Evolutionary conservation across 371 early-diverging fungal genomes (phyloP), one percentile per base, ranked within the genome.

Genomic region (Lichtheimia corymbifera): DNA sequence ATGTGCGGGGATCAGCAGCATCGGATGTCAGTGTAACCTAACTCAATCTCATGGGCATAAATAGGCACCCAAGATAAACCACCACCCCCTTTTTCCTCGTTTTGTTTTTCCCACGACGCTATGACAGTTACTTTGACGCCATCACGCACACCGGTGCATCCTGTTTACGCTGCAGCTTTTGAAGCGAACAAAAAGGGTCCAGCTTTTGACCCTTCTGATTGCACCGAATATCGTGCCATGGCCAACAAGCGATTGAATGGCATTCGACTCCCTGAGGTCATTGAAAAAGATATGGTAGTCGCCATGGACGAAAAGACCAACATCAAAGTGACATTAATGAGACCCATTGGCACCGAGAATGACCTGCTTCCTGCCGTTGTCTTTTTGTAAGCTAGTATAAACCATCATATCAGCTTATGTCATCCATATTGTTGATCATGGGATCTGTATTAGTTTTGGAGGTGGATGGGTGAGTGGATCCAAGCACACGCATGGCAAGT

Each of bases 391-490:
- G 64, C 35, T 0, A 35, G 35, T 2, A 35, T 6, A n/a, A n/a
- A 35, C 22, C 22, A 22, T 22, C 22, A 22, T 22, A 22, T 22
- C 22, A 22, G 22, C 22, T 35, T 35, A 9, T 35, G 35, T 35
- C 35, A 35, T 35, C 35, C 7, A 28, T 2, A 35, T 35, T 35
- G 35, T 35, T 35, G 35, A 35, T 35, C 35, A 35, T 35, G 35
- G 5, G 11, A 35, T 35, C 35, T 4, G 11, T 15, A 24, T 3
- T 24, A 61, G 54, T 6, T 58, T 57, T 50, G 71, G 71, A 13
- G 71, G 66, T 11, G 71, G 66, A 18, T 70, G 61, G 61, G 61
- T 63, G 3, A 53, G 58, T 40, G 65, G 69, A 2, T 43, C 45
- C 30, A 65, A 61, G 22, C 13, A 53, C 42, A 62, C 62, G 3